Conservation (phyloP, 768 basidiomycete species). For the Trametes cingulata region DNA sequence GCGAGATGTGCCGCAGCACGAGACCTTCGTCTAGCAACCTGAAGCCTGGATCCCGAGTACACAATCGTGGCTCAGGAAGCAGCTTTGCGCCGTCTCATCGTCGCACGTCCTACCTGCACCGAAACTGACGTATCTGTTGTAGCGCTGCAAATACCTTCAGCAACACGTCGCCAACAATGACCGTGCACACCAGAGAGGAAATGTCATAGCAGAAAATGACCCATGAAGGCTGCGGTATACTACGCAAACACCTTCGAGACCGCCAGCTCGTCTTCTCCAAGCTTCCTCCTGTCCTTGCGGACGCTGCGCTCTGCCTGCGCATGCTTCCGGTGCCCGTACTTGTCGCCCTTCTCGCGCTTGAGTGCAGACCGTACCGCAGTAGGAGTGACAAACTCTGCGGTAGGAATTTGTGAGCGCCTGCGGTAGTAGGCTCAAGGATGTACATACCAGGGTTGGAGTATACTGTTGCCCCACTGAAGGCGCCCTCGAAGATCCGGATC, state of each 20-base stretch:
- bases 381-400: constrained; percentile 88
- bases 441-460: constrained; percentile 89
- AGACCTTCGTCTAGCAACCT: no score
- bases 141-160: neutral
- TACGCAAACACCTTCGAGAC: constrained; percentile 90
- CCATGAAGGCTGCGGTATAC: neutral
- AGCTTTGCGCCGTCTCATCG: no score
- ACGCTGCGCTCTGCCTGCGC: constrained; percentile 64
- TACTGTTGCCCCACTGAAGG: constrained; percentile 92
- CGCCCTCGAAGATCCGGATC: constrained; percentile 97
- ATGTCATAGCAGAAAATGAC: neutral
- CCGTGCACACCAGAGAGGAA: neutral
- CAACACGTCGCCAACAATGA: neutral
- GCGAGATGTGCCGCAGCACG: no score
- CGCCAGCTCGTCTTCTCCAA: constrained; percentile 76
- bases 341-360: constrained; percentile 73
- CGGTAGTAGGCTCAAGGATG: neutral
- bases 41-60: no score
- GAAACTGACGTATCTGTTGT: neutral
- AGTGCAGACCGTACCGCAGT: constrained; percentile 71
- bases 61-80: no score
- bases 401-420: neutral
- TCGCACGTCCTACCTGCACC: no score
- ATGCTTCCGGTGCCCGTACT: constrained; percentile 81
- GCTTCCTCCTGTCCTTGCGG: constrained; percentile 63